Evolutionary conservation across 1,284 basidiomycete genomes (phyloP).

Genomic region (Albatrellus sp.): DNA sequence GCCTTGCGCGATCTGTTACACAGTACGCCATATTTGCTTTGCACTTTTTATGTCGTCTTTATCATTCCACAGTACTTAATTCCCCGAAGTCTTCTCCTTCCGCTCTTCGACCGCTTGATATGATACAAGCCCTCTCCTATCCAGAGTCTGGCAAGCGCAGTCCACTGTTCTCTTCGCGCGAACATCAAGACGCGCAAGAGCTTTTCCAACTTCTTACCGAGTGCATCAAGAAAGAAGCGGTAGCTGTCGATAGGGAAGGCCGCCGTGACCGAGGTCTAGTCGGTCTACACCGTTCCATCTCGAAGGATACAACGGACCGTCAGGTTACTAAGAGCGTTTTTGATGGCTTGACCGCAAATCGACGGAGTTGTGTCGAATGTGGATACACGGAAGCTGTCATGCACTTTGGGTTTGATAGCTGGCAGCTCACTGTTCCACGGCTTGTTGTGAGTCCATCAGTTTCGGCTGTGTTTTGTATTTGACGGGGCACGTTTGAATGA

Average conservation of each 20-base stretch:
- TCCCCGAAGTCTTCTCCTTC: slow-evolving; percentile 44
- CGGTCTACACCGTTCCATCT: slow-evolving; percentile 25
- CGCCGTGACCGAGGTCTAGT: slow-evolving; percentile 57
- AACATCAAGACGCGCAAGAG: slow-evolving; percentile 94
- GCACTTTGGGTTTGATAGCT: slow-evolving; percentile 76
- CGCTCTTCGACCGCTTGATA: slow-evolving; percentile 56
- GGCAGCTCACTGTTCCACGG: slow-evolving; percentile 68
- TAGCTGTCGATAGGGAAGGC: slow-evolving; percentile 51
- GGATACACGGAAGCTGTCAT: slow-evolving; percentile 84
- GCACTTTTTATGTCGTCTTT: neutral
- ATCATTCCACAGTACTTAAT: slow-evolving; percentile 48
- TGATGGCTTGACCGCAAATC: slow-evolving; percentile 73
- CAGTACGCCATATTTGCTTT: slow-evolving; percentile 27
- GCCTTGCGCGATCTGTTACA: slow-evolving; percentile 57
- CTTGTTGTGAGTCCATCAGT: slow-evolving; percentile 27
- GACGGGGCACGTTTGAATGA: neutral
- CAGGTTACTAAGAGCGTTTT: slow-evolving; percentile 58
- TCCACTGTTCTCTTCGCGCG: slow-evolving; percentile 69
- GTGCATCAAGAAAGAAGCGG: slow-evolving; percentile 71
- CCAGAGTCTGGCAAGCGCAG: slow-evolving; percentile 42
- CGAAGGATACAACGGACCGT: slow-evolving; percentile 17
- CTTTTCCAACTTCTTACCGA: slow-evolving; percentile 87
- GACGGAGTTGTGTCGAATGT: slow-evolving; percentile 70
- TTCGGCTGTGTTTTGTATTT: slow-evolving; percentile 1
- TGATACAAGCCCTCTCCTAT: slow-evolving; percentile 58